phyloP scores from a whole-genome alignment of 2,329 filamentous ascomycete genomes.

The Polychaeton citri region DNA sequence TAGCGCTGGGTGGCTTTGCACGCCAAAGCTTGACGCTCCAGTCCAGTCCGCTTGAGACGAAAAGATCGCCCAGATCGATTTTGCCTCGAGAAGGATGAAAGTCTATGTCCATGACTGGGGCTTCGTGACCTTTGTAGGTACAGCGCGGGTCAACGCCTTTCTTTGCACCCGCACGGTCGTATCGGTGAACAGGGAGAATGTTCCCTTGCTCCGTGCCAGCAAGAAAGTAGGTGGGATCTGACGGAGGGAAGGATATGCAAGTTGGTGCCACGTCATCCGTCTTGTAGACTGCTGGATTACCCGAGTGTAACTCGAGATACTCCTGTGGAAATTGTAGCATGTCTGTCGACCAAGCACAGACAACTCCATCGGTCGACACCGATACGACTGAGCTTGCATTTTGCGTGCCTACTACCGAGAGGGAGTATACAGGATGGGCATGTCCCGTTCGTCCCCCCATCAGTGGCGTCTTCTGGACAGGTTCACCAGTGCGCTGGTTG shows the following conservation, averaged over 20 bases:
- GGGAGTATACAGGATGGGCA: conserved; percentile 89
- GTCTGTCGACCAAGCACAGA: conserved; percentile 95
- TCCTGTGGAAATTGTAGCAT: conserved; percentile 97
- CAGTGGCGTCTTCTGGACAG: conserved; percentile 89
- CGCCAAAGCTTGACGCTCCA: conserved; percentile 98
- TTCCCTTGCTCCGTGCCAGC: conserved; percentile 93
- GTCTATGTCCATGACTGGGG: conserved; percentile 88
- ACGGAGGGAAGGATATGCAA: conserved; percentile 85
- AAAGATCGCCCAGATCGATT: conserved; percentile 85
- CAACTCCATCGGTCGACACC: conserved; percentile 88
- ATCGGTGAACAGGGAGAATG: conserved; percentile 92
- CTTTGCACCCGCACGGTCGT: conserved; percentile 93
- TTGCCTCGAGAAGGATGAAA: conserved; percentile 90
- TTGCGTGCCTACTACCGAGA: conserved; percentile 92
- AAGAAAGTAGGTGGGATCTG: conserved; percentile 94
- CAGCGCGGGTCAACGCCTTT: conserved; percentile 85
- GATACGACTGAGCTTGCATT: conserved; percentile 99
- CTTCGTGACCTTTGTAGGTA: conserved; percentile 78
- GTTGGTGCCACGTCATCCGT: conserved; percentile 92
- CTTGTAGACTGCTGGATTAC: conserved; percentile 54
- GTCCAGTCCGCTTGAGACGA: conserved; percentile 83
- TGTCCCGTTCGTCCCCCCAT: conserved; percentile 71
- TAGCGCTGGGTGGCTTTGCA: conserved; percentile 66
- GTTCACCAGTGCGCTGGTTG: conserved; percentile 45
- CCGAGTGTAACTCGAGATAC: conserved; percentile 74